Conservation (phyloP, 2,329 filamentous ascomycete genomes). For the Talaromyces piceae region DNA sequence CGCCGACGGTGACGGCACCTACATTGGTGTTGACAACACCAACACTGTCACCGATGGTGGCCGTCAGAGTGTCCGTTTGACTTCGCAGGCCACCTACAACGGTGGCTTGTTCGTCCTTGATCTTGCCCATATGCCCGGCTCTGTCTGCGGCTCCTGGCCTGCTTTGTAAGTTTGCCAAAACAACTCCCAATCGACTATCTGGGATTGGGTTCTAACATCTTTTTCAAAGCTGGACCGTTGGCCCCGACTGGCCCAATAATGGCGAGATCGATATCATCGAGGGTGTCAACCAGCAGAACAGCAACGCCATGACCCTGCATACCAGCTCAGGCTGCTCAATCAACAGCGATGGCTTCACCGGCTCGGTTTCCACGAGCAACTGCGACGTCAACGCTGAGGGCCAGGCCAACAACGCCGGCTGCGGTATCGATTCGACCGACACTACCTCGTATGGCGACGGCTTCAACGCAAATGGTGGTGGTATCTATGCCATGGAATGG, state of each 20-base stretch:
- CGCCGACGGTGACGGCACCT: conserved; percentile 46
- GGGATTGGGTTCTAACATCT: neutral
- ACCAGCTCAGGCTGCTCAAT: conserved; percentile 56
- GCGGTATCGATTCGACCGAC: conserved; percentile 47
- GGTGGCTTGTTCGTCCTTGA: conserved; percentile 65
- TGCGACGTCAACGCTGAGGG: conserved; percentile 47
- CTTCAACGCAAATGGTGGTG: conserved; percentile 64
- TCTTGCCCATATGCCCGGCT: conserved; percentile 64
- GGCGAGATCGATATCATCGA: conserved; percentile 79
- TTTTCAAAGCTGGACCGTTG: conserved; percentile 47
- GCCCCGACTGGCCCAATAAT: conserved; percentile 59
- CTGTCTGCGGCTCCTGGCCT: conserved; percentile 66
- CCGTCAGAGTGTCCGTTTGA: conserved; percentile 63
- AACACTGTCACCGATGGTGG: conserved; percentile 51
- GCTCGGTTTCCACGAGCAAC: conserved; percentile 44
- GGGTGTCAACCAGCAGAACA: conserved; percentile 58
- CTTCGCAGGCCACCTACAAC: conserved; percentile 56
- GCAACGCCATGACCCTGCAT: conserved; percentile 61
- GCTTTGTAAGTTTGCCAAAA: conserved; percentile 44
- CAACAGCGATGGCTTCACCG: conserved; percentile 40
- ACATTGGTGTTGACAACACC: conserved; percentile 61
- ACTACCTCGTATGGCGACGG: conserved; percentile 54
- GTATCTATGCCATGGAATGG: conserved; percentile 72
- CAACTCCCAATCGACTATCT: neutral
- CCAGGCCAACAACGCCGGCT: conserved; percentile 49